Evolutionary conservation across 148 eudicot genomes (phyloP), one percentile per base, ranked within the genome.

Genomic region (Hydrangea macrophylla): DNA sequence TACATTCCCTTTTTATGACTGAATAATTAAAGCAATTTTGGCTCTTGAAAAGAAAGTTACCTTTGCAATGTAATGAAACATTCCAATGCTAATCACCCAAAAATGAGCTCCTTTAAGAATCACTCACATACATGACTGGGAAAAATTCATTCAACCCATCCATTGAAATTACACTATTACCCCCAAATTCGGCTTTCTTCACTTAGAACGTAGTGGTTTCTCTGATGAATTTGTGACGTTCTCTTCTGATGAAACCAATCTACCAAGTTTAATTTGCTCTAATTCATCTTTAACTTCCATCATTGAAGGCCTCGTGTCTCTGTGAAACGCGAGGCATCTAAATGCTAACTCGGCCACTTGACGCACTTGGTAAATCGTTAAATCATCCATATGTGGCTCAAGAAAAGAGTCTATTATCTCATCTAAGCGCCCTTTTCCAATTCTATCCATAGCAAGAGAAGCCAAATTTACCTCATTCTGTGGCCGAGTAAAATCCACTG

Each of bases 291-390:
- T 77, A 44, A 83, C 86, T 74, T 80, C 86, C 31, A 56, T 59
- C 86, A 84, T 76, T 0, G 80, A 68, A 9, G 88, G 83, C 58
- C 88, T 84, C 81, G 76, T 79, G 64, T 79, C 88, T 58, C 73
- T 71, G 35, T 81, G 85, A 30, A 65, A 81, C 0, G 88, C 83
- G 28, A 84, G 81, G 60, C 88, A 84, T 60, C 85, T 58, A n/a
- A 84, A 84, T 2, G 88, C 84, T 26, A 84, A 55, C 70, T 81
- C 88, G 0, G 80, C 88, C 31, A 79, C 77, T 61, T 81, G 81
- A 32, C 79, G 81, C 5, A 84, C 64, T 0, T 83, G 74, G 1
- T 71, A 37, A 3, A 68, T 64, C 6, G 79, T 79, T 64, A 64
- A 65, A 9, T 75, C 58, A 69, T 84, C 83, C 20, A 54, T 35